Evolutionary conservation across 2,329 filamentous ascomycete genomes (phyloP), one percentile per base, ranked within the genome.

Genomic region (Cytospora chrysosperma): DNA sequence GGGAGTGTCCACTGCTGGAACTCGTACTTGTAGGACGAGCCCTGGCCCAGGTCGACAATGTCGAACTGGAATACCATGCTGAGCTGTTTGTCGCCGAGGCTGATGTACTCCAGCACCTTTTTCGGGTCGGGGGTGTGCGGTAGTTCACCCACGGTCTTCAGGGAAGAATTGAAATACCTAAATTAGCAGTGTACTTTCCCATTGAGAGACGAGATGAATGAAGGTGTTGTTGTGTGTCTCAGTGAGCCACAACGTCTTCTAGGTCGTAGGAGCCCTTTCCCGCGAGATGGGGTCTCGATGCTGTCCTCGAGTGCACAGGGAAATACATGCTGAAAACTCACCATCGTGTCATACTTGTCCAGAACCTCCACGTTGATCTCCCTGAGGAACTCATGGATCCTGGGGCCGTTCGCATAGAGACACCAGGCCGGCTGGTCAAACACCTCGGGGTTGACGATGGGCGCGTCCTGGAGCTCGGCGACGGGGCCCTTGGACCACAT

Each of bases 41-140:
- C 82, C 60, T 80, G 78, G 7, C 84, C 88, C 19, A 88, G 76
- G 69, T 88, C 82, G 9, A 90, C 85, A 13, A 87, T 81, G 67
- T 87, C 84, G 66, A 88, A 87, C 68, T 87, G 85, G 73, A 91
- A 90, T 1, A 89, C 85, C 88, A 90, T 91, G 71, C 86, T 83
- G 56, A 91, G 75, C 72, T 89, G 83, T 64, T 81, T 81, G 61
- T 84, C 82, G 30, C 80, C 74, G 0, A 84, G 81, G 3, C 82
- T 81, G 17, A 90, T 85, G 67, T 88, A 90, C 21, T 79, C 71
- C 9, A 89, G 73, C 1, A 90, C 85, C 43, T 84, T 78, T 4
- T 75, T 73, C 30, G 82, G 79, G 61, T 88, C 82, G 0, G 84
- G 86, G 0, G 87, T 88, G 68, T 83, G 75, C 0, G 88, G 86